Evolutionary conservation across 306 rosid species (phyloP), one percentile per base, ranked within the genome.

Genomic region (Neltuma alba): DNA sequence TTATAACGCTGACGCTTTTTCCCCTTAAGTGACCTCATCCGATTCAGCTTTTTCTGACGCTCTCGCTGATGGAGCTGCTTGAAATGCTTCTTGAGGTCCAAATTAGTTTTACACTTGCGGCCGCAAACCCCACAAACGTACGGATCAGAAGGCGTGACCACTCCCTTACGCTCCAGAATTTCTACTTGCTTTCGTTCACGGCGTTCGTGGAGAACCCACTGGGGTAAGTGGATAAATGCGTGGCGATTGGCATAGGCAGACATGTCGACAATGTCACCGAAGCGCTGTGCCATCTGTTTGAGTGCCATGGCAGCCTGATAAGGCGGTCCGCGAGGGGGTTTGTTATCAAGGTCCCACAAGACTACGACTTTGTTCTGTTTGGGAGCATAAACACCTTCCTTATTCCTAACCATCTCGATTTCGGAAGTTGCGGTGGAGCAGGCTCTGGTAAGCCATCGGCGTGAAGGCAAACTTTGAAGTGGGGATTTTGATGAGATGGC

Each of bases 321-420:
- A 0, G 99, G 98, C 0, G 95, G 91, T 1, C 98, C 98, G 6
- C 96, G 91, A 0, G 97, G 99, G 36, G 99, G 97, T 25, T 95
- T 92, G 89, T 95, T 95, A 80, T 92, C 99, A 27, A 92, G 92
- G 91, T 95, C 99, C 99, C 98, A 95, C 0, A 95, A 85, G 47
- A 92, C 84, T 2, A 92, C 92, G 0, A 91, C 98, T 25, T 91
- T 95, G 62, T 86, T 74, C 74, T 80, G 85, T 64, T 85, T 91
- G 1, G 92, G 92, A 0, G 86, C 48, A 81, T 88, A 92, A 16
- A 89, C 14, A 13, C 94, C 97, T 30, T 87, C 85, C 69, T 77
- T 85, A 91, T 80, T 92, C 80, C 76, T 86, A 7, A 94, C 92
- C 97, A 92, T 94, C 89, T 94, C 95, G 85, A 90, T 85, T 44